Percentiles rank a stretch among this genome's conserved stretches.
phyloP scores from a whole-genome alignment of 1,284 basidiomycete genomes.

The Blastosporella zonata region DNA sequence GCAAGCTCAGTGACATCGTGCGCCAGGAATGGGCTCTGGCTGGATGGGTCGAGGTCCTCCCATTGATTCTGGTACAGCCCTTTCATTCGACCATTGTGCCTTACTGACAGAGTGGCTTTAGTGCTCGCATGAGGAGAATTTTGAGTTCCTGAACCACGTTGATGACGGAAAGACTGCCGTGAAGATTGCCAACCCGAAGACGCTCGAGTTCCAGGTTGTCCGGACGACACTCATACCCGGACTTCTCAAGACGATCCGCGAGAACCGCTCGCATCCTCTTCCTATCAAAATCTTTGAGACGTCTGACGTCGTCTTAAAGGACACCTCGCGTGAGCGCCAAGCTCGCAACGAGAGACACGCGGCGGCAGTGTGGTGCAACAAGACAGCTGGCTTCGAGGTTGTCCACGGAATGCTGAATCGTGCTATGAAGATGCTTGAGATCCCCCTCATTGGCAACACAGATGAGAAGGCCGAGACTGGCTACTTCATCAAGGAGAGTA shows the following conservation, averaged over 20 bases:
- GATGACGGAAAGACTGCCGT: conserved; percentile 85
- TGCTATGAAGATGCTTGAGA: conserved; percentile 91
- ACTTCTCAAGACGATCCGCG: conserved; percentile 93
- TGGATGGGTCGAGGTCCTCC: conserved; percentile 94
- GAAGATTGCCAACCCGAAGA: conserved; percentile 95
- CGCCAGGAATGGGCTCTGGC: conserved; percentile 90
- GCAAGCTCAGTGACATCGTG: conserved; percentile 88
- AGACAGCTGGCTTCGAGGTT: conserved; percentile 95
- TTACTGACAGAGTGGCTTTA: conserved; percentile 28
- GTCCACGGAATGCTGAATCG: conserved; percentile 94
- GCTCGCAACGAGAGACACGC: conserved; percentile 86
- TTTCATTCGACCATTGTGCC: background rate
- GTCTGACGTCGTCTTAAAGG: conserved; percentile 92
- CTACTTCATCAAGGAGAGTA: conserved; percentile 89
- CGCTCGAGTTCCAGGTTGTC: conserved; percentile 97
- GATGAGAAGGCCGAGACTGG: conserved; percentile 64
- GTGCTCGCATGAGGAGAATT: conserved; percentile 99
- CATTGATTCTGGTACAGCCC: conserved; percentile 80
- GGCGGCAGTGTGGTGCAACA: conserved; percentile 93
- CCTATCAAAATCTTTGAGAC: conserved; percentile 95
- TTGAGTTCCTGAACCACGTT: conserved; percentile 83
- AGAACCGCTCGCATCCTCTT: conserved; percentile 92
- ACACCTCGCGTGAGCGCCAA: conserved; percentile 75
- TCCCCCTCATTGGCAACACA: conserved; percentile 70
- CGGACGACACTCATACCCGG: conserved; percentile 94